Evolutionary conservation across 225 moss, liverwort and hornwort species (phyloP).

Genomic region (Thuidium tamariscinum): DNA sequence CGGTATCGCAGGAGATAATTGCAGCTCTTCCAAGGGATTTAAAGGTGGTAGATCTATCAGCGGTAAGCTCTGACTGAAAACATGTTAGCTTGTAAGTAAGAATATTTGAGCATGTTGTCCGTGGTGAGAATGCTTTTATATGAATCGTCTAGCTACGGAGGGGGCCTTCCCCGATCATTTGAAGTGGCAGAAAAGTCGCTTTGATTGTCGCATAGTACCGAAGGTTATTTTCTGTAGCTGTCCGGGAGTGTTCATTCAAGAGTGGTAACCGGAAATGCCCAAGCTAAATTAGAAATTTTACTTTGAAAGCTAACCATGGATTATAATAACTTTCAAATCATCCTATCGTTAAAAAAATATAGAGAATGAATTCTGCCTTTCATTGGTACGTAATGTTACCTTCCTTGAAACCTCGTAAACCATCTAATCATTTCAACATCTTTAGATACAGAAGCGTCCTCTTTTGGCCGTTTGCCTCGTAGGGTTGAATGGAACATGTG

Average conservation of each 20-base stretch:
- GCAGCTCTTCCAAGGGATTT: conserved; percentile 68
- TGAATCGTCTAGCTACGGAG: background rate
- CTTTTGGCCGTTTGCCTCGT: background rate
- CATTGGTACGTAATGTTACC: background rate
- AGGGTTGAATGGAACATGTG: background rate
- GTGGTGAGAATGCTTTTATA: background rate
- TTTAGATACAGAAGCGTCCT: background rate
- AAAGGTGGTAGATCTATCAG: conserved; percentile 85
- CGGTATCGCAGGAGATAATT: conserved; percentile 67
- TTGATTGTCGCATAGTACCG: background rate
- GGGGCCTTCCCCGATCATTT: background rate
- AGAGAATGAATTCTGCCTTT: background rate
- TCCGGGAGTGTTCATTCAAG: background rate
- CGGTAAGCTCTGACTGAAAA: conserved; percentile 31
- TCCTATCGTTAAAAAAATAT: background rate
- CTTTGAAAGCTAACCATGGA: background rate
- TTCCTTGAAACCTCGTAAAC: background rate
- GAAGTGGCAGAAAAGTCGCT: background rate
- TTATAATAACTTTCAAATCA: background rate
- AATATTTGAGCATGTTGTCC: background rate
- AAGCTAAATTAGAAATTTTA: background rate
- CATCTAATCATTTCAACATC: background rate
- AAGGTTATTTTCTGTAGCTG: background rate
- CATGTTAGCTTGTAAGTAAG: background rate
- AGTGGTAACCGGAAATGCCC: background rate